Evolutionary conservation across 345 rosid genomes (phyloP), one percentile per base, ranked within the genome.

Genomic region (Aquilaria yunnanensis): DNA sequence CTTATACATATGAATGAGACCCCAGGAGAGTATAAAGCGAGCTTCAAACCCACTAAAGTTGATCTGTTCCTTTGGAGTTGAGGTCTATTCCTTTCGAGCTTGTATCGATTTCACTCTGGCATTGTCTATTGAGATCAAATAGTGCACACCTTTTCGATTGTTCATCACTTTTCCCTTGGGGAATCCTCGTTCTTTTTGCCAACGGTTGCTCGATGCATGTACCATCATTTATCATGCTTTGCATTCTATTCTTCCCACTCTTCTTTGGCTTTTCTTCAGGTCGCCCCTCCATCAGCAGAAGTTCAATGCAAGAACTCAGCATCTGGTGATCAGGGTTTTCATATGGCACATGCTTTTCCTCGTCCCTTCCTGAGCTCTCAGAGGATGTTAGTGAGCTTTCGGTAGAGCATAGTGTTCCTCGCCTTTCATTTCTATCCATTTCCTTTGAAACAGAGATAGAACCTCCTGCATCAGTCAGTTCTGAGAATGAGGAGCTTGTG

Each of bases 371-470:
- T 3, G 85, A 86, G 75, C 83, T 86, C 60, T 90, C 95, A 0
- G 96, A 83, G 53, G 90, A 94, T 63, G 99, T 86, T 75, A 90
- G 71, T 47, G 99, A 90, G 76, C 97, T 94, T 54, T 88, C 99
- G 54, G 72, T 75, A 10, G 99, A 94, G 65, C 84, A 69, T 41
- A 85, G 74, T n/a, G 80, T 68, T 62, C 77, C 77, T 70, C 76
- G 65, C 47, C 54, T 37, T 59, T 14, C 72, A 53, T 71, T 70
- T 34, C 64, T 61, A 14, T 74, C 78, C 32, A 32, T 41, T 8
- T 75, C 71, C 54, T 68, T 74, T 32, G 64, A 56, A 79, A 69
- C 66, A 12, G 79, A 74, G 81, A 70, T 65, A 12, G 79, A 74
- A 66, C 51, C 64, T 59, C 81, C 84, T 30, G 67, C 59, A 64